Conservation (phyloP, 352 stramenopile genomes). For the Globisporangium mamillatum region DNA sequence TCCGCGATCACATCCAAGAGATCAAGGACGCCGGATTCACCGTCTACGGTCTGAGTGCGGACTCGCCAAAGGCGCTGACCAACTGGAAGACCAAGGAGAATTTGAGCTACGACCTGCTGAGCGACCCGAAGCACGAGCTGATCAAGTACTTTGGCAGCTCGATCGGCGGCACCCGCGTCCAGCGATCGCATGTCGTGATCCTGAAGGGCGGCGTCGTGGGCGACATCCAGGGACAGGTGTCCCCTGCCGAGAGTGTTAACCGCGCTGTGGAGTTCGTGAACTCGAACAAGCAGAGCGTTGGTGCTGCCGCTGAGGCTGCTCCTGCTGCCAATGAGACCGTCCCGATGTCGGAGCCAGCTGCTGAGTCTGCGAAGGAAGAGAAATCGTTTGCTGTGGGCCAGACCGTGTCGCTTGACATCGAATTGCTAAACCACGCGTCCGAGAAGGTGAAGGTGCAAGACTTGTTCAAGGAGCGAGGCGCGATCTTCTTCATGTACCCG, state of each 20-base stretch:
- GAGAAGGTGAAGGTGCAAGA: conserved; percentile 62
- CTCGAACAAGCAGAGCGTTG: conserved; percentile 31
- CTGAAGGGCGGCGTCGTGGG: conserved; percentile 75
- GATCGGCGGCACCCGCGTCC: conserved; percentile 68
- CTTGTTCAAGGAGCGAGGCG: conserved; percentile 68
- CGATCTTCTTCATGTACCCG: conserved; percentile 89
- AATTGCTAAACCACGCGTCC: conserved; percentile 66
- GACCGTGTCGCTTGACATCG: conserved; percentile 50
- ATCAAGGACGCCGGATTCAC: conserved; percentile 78
- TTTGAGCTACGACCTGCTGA: conserved; percentile 79
- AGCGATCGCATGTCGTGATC: conserved; percentile 84
- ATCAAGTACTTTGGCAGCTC: conserved; percentile 89
- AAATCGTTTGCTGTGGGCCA: conserved; percentile 41
- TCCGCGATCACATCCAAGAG: conserved; percentile 80
- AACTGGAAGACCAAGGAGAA: conserved; percentile 83
- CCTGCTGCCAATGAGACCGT: neutral
- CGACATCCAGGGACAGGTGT: conserved; percentile 78
- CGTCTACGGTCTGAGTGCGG: conserved; percentile 78
- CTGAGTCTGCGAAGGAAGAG: neutral
- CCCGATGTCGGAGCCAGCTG: neutral
- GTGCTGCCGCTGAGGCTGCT: neutral
- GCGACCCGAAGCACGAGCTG: conserved; percentile 76
- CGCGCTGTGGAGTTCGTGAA: conserved; percentile 72
- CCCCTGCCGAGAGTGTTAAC: conserved; percentile 69
- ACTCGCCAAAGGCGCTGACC: conserved; percentile 64